A percentile compares a stretch with the other conserved stretches of the same genome.
Evolutionary conservation across 2,329 filamentous ascomycete genomes (phyloP).

Genomic region (Pyrenophora seminiperda): DNA sequence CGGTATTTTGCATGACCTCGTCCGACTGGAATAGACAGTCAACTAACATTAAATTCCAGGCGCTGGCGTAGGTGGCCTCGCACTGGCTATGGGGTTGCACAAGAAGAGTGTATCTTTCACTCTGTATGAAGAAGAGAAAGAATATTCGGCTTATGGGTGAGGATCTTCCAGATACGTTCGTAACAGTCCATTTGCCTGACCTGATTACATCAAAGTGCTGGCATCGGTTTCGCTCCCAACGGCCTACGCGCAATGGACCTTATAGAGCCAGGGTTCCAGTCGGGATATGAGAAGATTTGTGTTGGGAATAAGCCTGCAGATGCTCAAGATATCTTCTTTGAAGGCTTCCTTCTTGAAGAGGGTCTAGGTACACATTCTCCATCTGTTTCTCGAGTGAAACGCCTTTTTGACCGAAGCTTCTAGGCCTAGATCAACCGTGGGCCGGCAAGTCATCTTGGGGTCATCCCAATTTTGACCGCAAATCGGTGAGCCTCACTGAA

Average conservation of each 20-base stretch:
- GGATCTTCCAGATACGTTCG: neutral
- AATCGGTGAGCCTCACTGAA: slow-evolving; percentile 4
- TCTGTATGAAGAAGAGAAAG: slow-evolving; percentile 34
- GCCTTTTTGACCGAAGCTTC: neutral
- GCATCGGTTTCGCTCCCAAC: slow-evolving; percentile 50
- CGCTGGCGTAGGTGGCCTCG: slow-evolving; percentile 37
- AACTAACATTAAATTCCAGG: slow-evolving; percentile 8
- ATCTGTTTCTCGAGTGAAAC: neutral
- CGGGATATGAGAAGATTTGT: slow-evolving; percentile 48
- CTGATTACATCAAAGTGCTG: slow-evolving; percentile 19
- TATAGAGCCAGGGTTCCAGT: slow-evolving; percentile 48
- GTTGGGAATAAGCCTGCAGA: slow-evolving; percentile 48
- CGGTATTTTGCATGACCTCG: neutral
- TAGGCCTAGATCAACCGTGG: slow-evolving; percentile 11
- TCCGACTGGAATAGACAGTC: neutral
- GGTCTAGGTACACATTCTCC: slow-evolving; percentile 35
- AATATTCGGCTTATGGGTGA: slow-evolving; percentile 30
- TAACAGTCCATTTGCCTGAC: neutral
- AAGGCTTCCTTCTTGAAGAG: slow-evolving; percentile 50
- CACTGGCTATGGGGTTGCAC: slow-evolving; percentile 33
- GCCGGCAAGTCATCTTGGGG: slow-evolving; percentile 37
- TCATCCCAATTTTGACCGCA: slow-evolving; percentile 1
- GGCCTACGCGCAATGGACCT: slow-evolving; percentile 51
- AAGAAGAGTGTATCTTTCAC: slow-evolving; percentile 30
- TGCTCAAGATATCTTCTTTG: slow-evolving; percentile 50